Base-by-base conservation (phyloP, 208 protist genomes). In the Hexamita inflata region DNA sequence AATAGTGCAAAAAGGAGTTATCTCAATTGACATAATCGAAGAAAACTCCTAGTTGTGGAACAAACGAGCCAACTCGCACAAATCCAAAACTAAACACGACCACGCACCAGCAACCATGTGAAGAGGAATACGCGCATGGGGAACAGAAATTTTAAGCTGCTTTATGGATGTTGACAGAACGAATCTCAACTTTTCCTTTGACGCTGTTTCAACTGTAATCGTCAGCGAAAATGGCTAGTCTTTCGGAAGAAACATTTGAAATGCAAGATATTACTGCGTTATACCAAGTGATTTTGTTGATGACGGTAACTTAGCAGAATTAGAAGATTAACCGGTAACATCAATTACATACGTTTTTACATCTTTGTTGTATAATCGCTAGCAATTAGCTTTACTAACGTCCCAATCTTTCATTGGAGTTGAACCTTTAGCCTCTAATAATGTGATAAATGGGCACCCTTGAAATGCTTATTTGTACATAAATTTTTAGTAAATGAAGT, bases 291-390 rank as follows among this genome's bases (percentile, higher is more conserved):
- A 11, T 7, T 45, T 7, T 38, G 24, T 66, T 30, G 34, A 30
- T n/a, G 34, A 45, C 28, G n/a, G 64, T 45, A 7, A 70, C 42
- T 45, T 70, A 42, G 9, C 11, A 45, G 38, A 15, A n/a, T n/a
- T n/a, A n/a, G n/a, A n/a, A 45, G 9, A 9, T 15, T 35, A 15
- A 11, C 64, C 64, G n/a, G n/a, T 45, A 40, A 70, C 35, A 49
- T 70, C 64, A 32, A 70, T 29, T 32, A 70, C 64, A 70, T 70
- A 70, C 4, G 64, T 70, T 49, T 70, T 70, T 34, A 70, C 42
- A 7, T 70, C 64, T 38, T 70, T 70, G 35, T 70, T 70, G n/a
- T 70, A 70, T 30, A 49, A 30, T 30, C 64, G 9, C 4, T n/a
- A 19, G n/a, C 9, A 4, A n/a, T 7, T 32, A 40, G 64, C 64